Base-by-base conservation (phyloP, 345 rosid species). In the Cochlearia excelsa region DNA sequence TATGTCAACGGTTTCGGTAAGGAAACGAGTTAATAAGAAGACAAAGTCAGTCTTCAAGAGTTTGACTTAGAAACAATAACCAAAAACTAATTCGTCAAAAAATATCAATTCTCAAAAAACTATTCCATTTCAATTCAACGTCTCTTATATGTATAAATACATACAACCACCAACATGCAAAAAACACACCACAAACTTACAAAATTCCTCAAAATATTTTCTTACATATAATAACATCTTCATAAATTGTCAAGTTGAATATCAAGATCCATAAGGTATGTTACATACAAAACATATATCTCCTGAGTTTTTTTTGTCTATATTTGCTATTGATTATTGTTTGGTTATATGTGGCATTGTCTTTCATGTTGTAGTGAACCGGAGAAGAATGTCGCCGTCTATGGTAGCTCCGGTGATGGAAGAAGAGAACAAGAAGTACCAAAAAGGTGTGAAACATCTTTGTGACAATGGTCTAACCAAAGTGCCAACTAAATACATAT, bases 401-500 rank as follows among this genome's bases (percentile, higher is more conserved):
- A 75, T 80, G 83, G 75, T 71, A 38, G 56, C 31, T 58, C 51
- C 50, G 27, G 42, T 54, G 33, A 59, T 67, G 34, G 66, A 66
- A 27, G 64, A 48, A 26, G 55, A 68, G 59, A 73, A 71, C 46
- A 65, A 50, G 66, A 70, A 29, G 66, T 54, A 38, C 75, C 95
- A 86, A 30, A 83, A 75, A 63, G 97, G 97, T 48, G 97, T 90
- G 61, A 85, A 83, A 78, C 80, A 76, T 53, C 80, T 90, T 3
- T 81, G 51, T 38, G 89, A 81, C 50, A 81, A 66, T 8, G 90
- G 87, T 28, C 8, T 85, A 7, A 69, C 53, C 45, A 82, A 66
- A 70, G 67, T 90, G 9, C 97, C 97, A 31, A 57, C 66, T 37
- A 85, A 77, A 78, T 90, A 87, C 71, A 68, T 90, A 63, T 68